phyloP scores from a whole-genome alignment of 106 monocot genomes.

The Apostasia shenzhenica region DNA sequence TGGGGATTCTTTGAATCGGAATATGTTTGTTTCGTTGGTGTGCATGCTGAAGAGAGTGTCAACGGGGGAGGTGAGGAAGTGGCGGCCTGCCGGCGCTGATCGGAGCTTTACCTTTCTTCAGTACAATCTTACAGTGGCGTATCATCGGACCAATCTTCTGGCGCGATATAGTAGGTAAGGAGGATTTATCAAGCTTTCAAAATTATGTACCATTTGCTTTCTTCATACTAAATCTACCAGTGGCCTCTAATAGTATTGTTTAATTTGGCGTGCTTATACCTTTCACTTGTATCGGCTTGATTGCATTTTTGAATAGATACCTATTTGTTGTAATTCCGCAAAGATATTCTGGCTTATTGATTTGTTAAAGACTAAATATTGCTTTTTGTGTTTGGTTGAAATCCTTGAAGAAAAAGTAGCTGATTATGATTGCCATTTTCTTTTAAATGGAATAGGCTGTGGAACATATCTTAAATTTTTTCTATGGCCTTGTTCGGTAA shows the following conservation, averaged over 20 bases:
- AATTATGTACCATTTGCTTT: background rate
- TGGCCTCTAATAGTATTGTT: background rate
- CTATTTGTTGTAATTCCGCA: too few species aligned
- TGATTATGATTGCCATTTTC: too few species aligned
- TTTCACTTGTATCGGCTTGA: background rate
- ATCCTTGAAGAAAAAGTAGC: too few species aligned
- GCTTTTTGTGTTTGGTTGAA: too few species aligned
- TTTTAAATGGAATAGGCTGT: too few species aligned
- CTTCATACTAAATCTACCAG: background rate
- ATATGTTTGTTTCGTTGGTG: conserved; percentile 90
- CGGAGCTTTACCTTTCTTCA: conserved; percentile 78
- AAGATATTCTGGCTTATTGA: too few species aligned
- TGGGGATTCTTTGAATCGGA: conserved; percentile 91
- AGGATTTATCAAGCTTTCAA: background rate
- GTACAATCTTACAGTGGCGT: conserved; percentile 82
- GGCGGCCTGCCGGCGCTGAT: conserved; percentile 78
- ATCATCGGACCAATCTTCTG: conserved; percentile 90
- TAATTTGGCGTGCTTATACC: background rate
- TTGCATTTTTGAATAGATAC: background rate
- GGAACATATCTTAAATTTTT: too few species aligned
- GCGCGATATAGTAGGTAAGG: conserved; percentile 95
- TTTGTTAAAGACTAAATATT: too few species aligned
- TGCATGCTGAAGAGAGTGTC: conserved; percentile 54
- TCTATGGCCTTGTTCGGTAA: too few species aligned
- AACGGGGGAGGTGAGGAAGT: conserved; percentile 63